A percentile compares a stretch with the other conserved stretches of the same genome.
Conservation (phyloP, 257 asterid species). For the Scutellaria galericulata region DNA sequence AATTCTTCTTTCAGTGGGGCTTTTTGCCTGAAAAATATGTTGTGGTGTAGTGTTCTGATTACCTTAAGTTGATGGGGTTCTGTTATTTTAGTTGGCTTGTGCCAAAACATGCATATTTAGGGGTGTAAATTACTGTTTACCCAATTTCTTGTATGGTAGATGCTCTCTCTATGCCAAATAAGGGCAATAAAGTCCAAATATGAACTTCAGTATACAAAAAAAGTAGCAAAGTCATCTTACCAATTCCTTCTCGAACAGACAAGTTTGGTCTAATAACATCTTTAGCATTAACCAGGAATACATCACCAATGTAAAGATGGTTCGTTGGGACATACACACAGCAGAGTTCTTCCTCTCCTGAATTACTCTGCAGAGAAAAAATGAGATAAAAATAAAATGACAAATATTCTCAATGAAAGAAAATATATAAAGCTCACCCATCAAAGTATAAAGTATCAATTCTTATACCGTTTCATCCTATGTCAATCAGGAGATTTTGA, state of each 20-base stretch:
- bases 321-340: constrained; percentile 80
- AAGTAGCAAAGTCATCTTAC: constrained; percentile 44
- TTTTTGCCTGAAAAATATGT: too few species aligned
- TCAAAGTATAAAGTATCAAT: not conserved
- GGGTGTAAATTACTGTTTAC: too few species aligned
- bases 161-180: constrained; percentile 2
- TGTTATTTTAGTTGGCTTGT: too few species aligned
- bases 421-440: constrained; percentile 14
- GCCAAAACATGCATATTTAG: too few species aligned
- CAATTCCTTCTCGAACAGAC: constrained; percentile 75
- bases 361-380: constrained; percentile 48
- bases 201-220: constrained; percentile 1
- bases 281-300: constrained; percentile 62
- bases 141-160: not conserved
- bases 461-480: constrained; percentile 17
- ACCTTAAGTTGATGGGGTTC: too few species aligned
- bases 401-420: not conserved
- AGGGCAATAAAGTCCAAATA: not conserved
- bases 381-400: not conserved
- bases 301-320: constrained; percentile 75
- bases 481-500: not conserved
- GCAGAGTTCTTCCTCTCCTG: constrained; percentile 68
- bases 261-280: constrained; percentile 73
- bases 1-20: too few species aligned
- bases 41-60: too few species aligned